Evolutionary conservation across 1,139 yeast species (phyloP).

Genomic region (Nadsonia starkeyi-henricii): DNA sequence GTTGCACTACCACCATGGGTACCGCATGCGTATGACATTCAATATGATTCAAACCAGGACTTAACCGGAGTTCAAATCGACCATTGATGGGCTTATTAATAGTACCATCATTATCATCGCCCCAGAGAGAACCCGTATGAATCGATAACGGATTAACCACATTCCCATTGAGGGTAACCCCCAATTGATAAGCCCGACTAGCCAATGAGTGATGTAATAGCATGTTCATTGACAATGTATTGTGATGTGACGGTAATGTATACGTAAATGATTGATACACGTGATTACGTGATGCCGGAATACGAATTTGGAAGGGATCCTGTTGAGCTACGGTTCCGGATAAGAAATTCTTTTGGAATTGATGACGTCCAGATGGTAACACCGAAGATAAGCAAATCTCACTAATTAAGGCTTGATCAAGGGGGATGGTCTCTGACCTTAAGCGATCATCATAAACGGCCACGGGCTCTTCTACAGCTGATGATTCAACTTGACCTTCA

Average conservation of each 20-base stretch:
- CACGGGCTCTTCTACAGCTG: conserved; percentile 19
- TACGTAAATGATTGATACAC: conserved; percentile 20
- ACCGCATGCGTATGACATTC: conserved; percentile 15
- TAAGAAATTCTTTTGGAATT: neutral
- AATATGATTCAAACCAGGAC: conserved; percentile 18
- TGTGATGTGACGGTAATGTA: conserved; percentile 22
- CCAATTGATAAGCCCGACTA: conserved; percentile 15
- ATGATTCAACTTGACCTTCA: conserved; percentile 2
- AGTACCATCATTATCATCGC: conserved; percentile 10
- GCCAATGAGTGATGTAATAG: conserved; percentile 18
- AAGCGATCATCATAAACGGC: conserved; percentile 15
- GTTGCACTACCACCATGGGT: conserved; percentile 5
- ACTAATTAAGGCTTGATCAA: conserved; percentile 17
- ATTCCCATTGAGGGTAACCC: conserved; percentile 15
- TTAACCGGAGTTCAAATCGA: conserved; percentile 16
- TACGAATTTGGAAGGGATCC: conserved; percentile 19
- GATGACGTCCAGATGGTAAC: conserved; percentile 6
- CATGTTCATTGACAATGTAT: conserved; percentile 18
- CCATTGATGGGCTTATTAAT: conserved; percentile 13
- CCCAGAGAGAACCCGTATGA: conserved; percentile 17
- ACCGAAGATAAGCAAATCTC: conserved; percentile 17
- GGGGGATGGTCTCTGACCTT: conserved; percentile 18
- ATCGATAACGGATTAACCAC: conserved; percentile 15
- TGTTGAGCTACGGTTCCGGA: conserved; percentile 12
- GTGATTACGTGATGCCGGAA: conserved; percentile 20